Percentiles rank a stretch among this genome's conserved stretches.
Evolutionary conservation across 129 eudicot genomes (phyloP).

Genomic region (Mikania micrantha): DNA sequence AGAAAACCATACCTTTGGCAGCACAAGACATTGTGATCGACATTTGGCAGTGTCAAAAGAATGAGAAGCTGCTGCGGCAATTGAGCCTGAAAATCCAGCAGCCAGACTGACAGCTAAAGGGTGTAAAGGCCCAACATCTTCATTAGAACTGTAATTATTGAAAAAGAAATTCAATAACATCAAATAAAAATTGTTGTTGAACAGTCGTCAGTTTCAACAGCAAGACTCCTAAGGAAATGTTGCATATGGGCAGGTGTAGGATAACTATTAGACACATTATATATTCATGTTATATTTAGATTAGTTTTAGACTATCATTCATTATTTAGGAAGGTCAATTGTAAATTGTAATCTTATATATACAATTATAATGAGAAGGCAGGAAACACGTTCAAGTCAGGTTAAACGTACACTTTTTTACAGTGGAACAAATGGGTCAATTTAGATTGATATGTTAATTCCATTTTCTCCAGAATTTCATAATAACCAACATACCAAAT

Average conservation of each 20-base stretch:
- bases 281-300: too few species aligned
- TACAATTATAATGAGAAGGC: too few species aligned
- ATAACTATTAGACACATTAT: too few species aligned
- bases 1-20: slow-evolving; percentile 51
- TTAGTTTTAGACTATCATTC: too few species aligned
- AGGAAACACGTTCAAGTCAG: too few species aligned
- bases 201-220: slow-evolving; percentile 6
- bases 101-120: slow-evolving; percentile 73
- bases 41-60: slow-evolving; percentile 78
- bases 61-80: slow-evolving; percentile 89
- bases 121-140: slow-evolving; percentile 72
- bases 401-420: neutral
- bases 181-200: neutral
- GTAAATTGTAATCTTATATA: too few species aligned
- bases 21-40: slow-evolving; percentile 81
- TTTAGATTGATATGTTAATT: neutral
- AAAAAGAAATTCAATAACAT: neutral
- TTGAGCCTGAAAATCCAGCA: slow-evolving; percentile 77
- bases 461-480: neutral
- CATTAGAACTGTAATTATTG: slow-evolving; percentile 39
- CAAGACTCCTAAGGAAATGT: neutral
- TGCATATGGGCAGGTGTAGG: neutral
- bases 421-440: neutral
- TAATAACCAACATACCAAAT: neutral
- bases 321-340: too few species aligned